Evolutionary conservation across 208 protist species (phyloP), one percentile per base, ranked within the genome.

Genomic region (Phytomonas serpens): DNA sequence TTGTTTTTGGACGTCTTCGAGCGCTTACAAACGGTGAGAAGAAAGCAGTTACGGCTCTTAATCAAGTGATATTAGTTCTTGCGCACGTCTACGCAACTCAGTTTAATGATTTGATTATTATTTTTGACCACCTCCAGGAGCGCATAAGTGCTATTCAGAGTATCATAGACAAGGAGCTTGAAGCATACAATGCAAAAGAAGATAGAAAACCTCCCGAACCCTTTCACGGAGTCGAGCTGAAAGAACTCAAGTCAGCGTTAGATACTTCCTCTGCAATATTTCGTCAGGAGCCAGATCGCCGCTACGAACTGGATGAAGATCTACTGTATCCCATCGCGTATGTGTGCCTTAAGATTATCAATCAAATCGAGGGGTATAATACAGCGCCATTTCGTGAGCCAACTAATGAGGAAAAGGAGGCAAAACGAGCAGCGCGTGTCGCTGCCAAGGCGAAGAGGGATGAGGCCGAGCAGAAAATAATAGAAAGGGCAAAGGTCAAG

Each of bases 291-390:
- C 87, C 92, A 64, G 80, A 87, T 37, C 92, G 86, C 62, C 84
- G 85, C 27, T 82, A 85, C 64, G 85, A 94, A 77, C 75, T 96
- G 19, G 91, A 96, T 81, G 89, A 94, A 68, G 88, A 96, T 66
- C 73, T 96, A 23, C 64, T 96, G n/a, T 81, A 94, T 79, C 84
- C 85, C 64, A 89, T 96, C 69, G 88, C 88, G 23, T 85, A 96
- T 73, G 88, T 85, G 13, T 92, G 83, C 47, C 52, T 94, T 57
- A 83, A 74, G 2, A 77, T 87, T 34, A 73, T 94, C 38, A 96
- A 96, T 68, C 71, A 77, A 6, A 90, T 96, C 73, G 91, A 96
- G 68, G 91, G 91, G 47, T 96, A 87, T 74, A 73, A 71, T 6
- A 90, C 88, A n/a, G 61, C 40, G 32, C 84, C 88, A 6, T 89